These are phyloP conservation scores for Trichoderma sp. DNA, from an alignment of 2,329 filamentous ascomycete genomes.

Conservation along the genomic window DNA sequence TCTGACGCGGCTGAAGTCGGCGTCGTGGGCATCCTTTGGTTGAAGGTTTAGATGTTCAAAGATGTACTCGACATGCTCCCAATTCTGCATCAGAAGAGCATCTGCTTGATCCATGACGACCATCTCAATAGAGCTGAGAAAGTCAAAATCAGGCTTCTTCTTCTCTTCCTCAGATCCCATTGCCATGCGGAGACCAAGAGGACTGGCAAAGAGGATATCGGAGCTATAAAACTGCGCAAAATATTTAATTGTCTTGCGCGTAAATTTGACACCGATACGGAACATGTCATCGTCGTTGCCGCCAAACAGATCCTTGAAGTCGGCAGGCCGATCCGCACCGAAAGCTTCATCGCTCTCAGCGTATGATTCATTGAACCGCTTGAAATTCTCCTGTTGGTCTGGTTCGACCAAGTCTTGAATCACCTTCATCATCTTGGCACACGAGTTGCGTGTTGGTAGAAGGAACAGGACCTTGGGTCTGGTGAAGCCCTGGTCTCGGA, in stretches of 20 bases:
- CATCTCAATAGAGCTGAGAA: constrained; percentile 89
- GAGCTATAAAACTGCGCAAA: constrained; percentile 96
- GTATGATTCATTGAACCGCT: constrained; percentile 86
- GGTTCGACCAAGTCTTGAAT: constrained; percentile 76
- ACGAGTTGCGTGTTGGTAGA: constrained; percentile 84
- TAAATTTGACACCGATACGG: constrained; percentile 93
- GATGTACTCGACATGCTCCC: constrained; percentile 92
- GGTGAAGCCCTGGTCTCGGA: constrained; percentile 93
- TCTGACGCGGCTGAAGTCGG: constrained; percentile 88
- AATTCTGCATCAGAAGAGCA: constrained; percentile 95
- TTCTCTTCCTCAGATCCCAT: constrained; percentile 74
- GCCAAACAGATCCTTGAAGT: constrained; percentile 86
- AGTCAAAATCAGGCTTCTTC: constrained; percentile 75
- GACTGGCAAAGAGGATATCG: constrained; percentile 90
- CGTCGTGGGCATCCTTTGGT: constrained; percentile 85
- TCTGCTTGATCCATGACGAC: constrained; percentile 90
- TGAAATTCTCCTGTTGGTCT: constrained; percentile 93
- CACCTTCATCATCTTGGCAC: constrained; percentile 73
- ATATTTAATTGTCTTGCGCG: constrained; percentile 90
- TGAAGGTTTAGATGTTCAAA: constrained; percentile 90
- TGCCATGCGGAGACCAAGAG: constrained; percentile 84
- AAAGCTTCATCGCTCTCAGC: constrained; percentile 65
- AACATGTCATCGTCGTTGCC: constrained; percentile 99
- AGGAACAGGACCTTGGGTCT: constrained; percentile 91
- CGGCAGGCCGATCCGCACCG: constrained; percentile 73